Evolutionary conservation across 768 basidiomycete species (phyloP), one percentile per base, ranked within the genome.

Genomic region (Suillus ampliporus): DNA sequence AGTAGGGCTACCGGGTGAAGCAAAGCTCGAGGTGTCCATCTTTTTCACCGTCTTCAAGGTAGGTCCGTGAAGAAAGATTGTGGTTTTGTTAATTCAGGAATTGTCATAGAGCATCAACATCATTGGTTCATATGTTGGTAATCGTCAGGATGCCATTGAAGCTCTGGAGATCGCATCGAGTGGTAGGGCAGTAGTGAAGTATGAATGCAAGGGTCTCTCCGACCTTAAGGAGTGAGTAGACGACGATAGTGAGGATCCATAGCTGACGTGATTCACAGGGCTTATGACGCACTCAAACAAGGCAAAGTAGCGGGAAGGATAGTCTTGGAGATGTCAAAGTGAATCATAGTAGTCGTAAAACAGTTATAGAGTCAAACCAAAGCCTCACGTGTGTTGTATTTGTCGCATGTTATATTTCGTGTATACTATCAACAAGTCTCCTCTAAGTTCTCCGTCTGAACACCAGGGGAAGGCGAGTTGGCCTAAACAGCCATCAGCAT

Each of bases 121-220:
- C 71, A 62, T 69, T 57, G 65, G 69, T 10, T 85, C 83, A 3
- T 83, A 82, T 60, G 79, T 83, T 15, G 87, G 91, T 1, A 94
- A 93, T 75, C 85, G 91, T 43, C 92, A 94, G 74, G 95, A 96
- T 70, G 87, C 93, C 3, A 74, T 83, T 11, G 94, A 97, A 74
- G 91, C 95, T 0, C 77, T 96, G 48, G 84, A 86, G 3, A 88
- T 95, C 53, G 94, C 92, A 1, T 83, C 88, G 0, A 71, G 79
- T 38, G 92, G 91, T 15, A 84, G 85, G 58, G 89, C 94, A 59
- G 89, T 86, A 71, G 86, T 86, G 62, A 79, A 79, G 66, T 89
- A 80, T 65, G 72, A 65, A 46, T 54, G 77, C 54, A 82, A 78
- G 72, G 78, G 78, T 0, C 76, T 93, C 40, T 68, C 76, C 0